These are phyloP conservation scores for Apiotrichum laibachii DNA, from an alignment of 1,284 basidiomycete genomes.

Conservation along the genomic window DNA sequence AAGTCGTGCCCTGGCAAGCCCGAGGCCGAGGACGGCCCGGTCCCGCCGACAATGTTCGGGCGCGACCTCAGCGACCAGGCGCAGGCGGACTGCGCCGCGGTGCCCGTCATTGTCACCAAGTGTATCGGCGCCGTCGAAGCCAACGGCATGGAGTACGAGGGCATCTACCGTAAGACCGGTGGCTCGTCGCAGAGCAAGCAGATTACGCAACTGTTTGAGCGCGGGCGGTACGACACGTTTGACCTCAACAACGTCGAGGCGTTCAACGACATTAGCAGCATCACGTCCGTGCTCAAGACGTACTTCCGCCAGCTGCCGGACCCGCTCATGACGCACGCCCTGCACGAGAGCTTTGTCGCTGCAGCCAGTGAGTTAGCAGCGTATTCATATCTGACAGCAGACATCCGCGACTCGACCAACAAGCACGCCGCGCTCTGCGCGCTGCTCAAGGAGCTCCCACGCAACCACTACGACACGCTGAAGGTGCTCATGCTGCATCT, in stretches of 20 bases:
- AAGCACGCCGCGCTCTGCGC: conserved; percentile 66
- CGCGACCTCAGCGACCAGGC: conserved; percentile 82
- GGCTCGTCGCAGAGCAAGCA: conserved; percentile 87
- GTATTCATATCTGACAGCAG: conserved; percentile 29
- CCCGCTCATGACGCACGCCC: conserved; percentile 83
- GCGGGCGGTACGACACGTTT: conserved; percentile 81
- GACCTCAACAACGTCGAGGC: conserved; percentile 77
- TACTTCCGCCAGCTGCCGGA: conserved; percentile 90
- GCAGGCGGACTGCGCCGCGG: conserved; percentile 64
- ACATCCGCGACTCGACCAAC: conserved; percentile 62
- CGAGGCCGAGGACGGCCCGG: conserved; percentile 39
- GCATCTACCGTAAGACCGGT: conserved; percentile 96
- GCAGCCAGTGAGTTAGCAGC: conserved; percentile 58
- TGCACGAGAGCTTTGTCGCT: conserved; percentile 85
- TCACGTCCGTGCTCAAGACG: conserved; percentile 94
- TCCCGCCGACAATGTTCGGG: conserved; percentile 83
- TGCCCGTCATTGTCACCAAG: conserved; percentile 90
- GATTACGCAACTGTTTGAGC: conserved; percentile 93
- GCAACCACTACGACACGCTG: conserved; percentile 83
- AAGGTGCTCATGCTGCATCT: conserved; percentile 82
- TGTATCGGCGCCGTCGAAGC: conserved; percentile 89
- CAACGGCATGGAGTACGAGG: conserved; percentile 62
- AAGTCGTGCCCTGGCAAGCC: conserved; percentile 42
- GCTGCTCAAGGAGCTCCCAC: conserved; percentile 74
- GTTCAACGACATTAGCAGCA: conserved; percentile 95